Percentiles rank a stretch among this genome's conserved stretches.
These are phyloP conservation scores for Claviceps monticola DNA, from an alignment of 2,329 filamentous ascomycete species.

Conservation along the genomic window DNA sequence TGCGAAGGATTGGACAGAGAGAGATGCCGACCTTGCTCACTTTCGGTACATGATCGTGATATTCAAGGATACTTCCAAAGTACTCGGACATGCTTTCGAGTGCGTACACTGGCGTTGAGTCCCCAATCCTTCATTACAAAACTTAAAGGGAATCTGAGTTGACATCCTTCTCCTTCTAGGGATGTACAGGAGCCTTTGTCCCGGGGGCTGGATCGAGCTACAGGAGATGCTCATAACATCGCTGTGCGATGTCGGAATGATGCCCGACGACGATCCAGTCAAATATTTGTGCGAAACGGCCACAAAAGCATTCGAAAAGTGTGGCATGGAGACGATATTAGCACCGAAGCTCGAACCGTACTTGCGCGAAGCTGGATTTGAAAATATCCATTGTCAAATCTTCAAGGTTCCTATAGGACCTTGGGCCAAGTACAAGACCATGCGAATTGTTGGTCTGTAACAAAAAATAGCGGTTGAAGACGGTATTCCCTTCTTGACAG, in stretches of 20 bases:
- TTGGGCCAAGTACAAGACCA: conserved; percentile 20
- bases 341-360: conserved; percentile 8
- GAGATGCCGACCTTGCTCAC: conserved; percentile 17
- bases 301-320: conserved; percentile 6
- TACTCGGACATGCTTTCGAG: conserved; percentile 9
- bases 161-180: neutral
- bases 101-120: conserved; percentile 5
- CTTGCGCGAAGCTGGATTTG: conserved; percentile 10
- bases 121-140: too few relatives aligned
- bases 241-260: conserved; percentile 22
- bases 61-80: conserved; percentile 8
- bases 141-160: neutral
- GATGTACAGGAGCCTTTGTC: conserved; percentile 15
- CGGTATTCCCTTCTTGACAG: conserved; percentile 21
- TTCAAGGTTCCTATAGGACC: conserved; percentile 24
- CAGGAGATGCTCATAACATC: conserved; percentile 22
- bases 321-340: conserved; percentile 9
- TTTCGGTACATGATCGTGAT: conserved; percentile 12
- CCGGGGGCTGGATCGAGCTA: conserved; percentile 32
- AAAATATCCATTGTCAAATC: conserved; percentile 18
- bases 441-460: conserved; percentile 23
- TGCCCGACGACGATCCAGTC: conserved; percentile 9
- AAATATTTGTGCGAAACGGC: conserved; percentile 6
- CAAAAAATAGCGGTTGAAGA: conserved; percentile 23
- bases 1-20: conserved; percentile 17